A percentile compares a stretch with the other conserved stretches of the same genome.
Conservation (phyloP, 805 yeast species). For the Candida hispaniensis region DNA sequence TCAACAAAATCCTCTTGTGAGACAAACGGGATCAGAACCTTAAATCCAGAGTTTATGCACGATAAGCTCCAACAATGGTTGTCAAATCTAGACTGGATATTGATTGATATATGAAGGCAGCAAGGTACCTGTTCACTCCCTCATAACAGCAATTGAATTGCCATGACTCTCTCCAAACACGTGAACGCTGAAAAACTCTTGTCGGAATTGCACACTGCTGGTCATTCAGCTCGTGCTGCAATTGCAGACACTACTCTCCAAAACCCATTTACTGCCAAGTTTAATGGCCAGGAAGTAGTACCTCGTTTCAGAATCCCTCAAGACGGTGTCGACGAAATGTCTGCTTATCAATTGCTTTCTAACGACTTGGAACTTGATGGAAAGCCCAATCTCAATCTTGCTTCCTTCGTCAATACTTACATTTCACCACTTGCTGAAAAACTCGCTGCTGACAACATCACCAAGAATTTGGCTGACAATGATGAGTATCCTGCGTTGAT, state of each 20-base stretch:
- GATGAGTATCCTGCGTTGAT: slow-evolving; percentile 86
- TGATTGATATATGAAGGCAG: too few species aligned
- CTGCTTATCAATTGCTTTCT: slow-evolving; percentile 52
- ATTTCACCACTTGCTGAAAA: slow-evolving; percentile 42
- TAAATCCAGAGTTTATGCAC: too few species aligned
- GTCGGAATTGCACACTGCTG: slow-evolving; percentile 19
- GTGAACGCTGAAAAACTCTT: slow-evolving; percentile 21
- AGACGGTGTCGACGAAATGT: slow-evolving; percentile 40
- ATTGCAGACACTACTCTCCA: slow-evolving; percentile 5
- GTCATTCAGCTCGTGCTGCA: slow-evolving; percentile 8
- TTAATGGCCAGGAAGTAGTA: slow-evolving; percentile 22
- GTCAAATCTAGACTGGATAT: too few species aligned
- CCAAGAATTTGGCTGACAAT: slow-evolving; percentile 83
- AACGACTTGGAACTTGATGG: slow-evolving; percentile 79
- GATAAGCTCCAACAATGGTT: too few species aligned
- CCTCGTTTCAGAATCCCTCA: slow-evolving; percentile 54
- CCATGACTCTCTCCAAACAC: slow-evolving; percentile 16
- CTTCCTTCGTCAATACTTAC: slow-evolving; percentile 78
- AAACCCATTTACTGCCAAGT: slow-evolving; percentile 14
- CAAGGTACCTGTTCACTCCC: too few species aligned
- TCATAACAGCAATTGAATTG: too few species aligned
- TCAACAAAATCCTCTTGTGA: too few species aligned
- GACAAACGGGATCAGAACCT: too few species aligned
- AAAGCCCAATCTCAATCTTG: slow-evolving; percentile 70
- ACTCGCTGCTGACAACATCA: slow-evolving; percentile 57